These are phyloP conservation scores for Chytridiales sp. DNA, from an alignment of 371 early-diverging fungal genomes.

Conservation along the genomic window DNA sequence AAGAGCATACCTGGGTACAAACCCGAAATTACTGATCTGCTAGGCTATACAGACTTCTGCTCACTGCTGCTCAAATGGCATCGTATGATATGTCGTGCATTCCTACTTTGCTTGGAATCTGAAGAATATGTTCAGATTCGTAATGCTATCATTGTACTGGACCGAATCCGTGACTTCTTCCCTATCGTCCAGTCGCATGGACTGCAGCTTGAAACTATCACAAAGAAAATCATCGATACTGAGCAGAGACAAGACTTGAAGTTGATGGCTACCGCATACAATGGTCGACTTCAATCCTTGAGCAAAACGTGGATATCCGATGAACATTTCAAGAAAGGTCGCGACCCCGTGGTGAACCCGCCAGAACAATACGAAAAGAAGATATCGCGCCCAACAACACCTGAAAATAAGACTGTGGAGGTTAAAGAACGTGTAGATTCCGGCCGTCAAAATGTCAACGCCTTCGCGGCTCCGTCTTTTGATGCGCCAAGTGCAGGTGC, in stretches of 20 bases:
- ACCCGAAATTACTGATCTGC: constrained; percentile 39
- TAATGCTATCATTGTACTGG: constrained; percentile 71
- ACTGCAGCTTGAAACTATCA: constrained; percentile 21
- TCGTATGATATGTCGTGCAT: constrained; percentile 44
- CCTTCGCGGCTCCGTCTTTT: neutral
- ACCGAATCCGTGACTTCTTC: constrained; percentile 61
- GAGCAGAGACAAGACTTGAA: constrained; percentile 57
- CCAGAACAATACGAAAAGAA: neutral
- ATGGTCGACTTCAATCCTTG: constrained; percentile 22
- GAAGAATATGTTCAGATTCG: constrained; percentile 69
- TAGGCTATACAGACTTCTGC: constrained; percentile 68
- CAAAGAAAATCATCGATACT: constrained; percentile 32
- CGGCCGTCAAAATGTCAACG: neutral
- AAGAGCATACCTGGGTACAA: constrained; percentile 35
- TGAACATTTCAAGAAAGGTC: constrained; percentile 11
- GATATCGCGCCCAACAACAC: neutral
- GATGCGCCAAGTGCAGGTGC: neutral
- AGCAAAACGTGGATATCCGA: constrained; percentile 23
- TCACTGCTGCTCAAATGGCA: constrained; percentile 81
- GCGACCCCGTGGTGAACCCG: constrained; percentile 6
- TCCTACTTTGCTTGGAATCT: constrained; percentile 52
- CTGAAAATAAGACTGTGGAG: neutral
- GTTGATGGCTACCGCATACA: constrained; percentile 42
- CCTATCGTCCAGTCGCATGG: constrained; percentile 63
- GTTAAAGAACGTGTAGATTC: too few species aligned